A percentile compares a stretch with the other conserved stretches of the same genome.
These are phyloP conservation scores for Diutina ranongensis DNA, from an alignment of 1,139 yeast species.

Conservation along the genomic window DNA sequence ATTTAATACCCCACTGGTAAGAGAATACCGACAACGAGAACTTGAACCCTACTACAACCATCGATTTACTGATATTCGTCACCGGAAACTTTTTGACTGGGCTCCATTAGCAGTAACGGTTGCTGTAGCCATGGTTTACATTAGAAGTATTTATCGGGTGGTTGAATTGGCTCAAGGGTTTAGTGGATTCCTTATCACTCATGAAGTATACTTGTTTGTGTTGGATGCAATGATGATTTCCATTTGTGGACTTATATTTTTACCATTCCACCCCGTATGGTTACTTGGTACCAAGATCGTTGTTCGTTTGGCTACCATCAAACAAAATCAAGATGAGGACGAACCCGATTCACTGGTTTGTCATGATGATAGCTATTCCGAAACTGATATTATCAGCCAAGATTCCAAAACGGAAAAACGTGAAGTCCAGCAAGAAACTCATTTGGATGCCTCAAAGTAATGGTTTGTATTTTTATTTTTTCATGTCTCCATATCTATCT, in stretches of 20 bases:
- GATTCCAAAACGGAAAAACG: too few species aligned
- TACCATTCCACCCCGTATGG: constrained; percentile 56
- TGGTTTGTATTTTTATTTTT: neutral
- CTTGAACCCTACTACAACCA: constrained; percentile 29
- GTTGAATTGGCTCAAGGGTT: constrained; percentile 75
- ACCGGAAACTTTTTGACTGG: constrained; percentile 26
- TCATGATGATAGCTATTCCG: too few species aligned
- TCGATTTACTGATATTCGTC: constrained; percentile 25
- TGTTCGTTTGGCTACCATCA: constrained; percentile 25
- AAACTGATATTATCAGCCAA: too few species aligned
- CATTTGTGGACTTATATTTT: constrained; percentile 29
- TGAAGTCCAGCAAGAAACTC: too few species aligned
- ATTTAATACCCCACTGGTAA: constrained; percentile 16
- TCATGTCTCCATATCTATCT: neutral
- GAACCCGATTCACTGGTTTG: too few species aligned
- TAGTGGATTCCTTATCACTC: constrained; percentile 53
- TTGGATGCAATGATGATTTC: constrained; percentile 69
- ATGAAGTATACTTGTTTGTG: constrained; percentile 64
- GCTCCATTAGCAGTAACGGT: constrained; percentile 42
- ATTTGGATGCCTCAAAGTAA: too few species aligned
- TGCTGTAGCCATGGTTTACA: constrained; percentile 48
- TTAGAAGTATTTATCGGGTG: constrained; percentile 73
- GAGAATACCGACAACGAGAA: constrained; percentile 14
- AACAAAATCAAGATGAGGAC: constrained; percentile 19
- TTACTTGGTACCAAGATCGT: constrained; percentile 35